These are phyloP conservation scores for Plasmopara muralis DNA, from an alignment of 352 stramenopile species.

Conservation along the genomic window DNA sequence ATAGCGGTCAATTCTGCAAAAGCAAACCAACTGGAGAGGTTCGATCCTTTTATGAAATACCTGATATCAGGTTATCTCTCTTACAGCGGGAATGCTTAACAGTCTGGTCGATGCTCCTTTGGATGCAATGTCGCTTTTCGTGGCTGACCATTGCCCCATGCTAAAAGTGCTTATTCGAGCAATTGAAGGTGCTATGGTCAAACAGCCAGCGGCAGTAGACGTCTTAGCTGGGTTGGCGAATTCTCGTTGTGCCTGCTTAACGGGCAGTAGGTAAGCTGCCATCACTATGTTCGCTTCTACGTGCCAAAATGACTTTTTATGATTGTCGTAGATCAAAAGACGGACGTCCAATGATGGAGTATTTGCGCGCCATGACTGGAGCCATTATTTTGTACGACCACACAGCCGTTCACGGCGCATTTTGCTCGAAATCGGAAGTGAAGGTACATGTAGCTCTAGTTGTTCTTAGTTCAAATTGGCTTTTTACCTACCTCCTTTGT, in stretches of 20 bases:
- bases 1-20: slow-evolving; percentile 27
- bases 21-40: slow-evolving; percentile 49
- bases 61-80: not conserved
- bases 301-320: not conserved
- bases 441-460: slow-evolving; percentile 25
- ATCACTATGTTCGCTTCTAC: not conserved
- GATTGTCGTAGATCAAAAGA: slow-evolving; percentile 28
- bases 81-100: not conserved
- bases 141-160: slow-evolving; percentile 54
- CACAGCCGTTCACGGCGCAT: slow-evolving; percentile 34
- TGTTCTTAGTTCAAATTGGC: not conserved
- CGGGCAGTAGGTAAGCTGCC: slow-evolving; percentile 12
- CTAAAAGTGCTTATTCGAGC: slow-evolving; percentile 43
- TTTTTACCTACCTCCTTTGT: not conserved
- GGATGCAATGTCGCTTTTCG: slow-evolving; percentile 56
- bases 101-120: slow-evolving; percentile 36
- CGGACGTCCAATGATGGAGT: slow-evolving; percentile 32
- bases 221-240: slow-evolving; percentile 43
- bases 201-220: slow-evolving; percentile 29
- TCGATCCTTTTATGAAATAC: not conserved
- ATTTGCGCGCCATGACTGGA: slow-evolving; percentile 45
- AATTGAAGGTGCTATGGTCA: slow-evolving; percentile 30
- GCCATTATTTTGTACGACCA: slow-evolving; percentile 60
- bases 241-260: slow-evolving; percentile 32
- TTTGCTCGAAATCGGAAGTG: slow-evolving; percentile 48